Evolutionary conservation across 1,284 basidiomycete species (phyloP).

Genomic region (Puccinia polysora): DNA sequence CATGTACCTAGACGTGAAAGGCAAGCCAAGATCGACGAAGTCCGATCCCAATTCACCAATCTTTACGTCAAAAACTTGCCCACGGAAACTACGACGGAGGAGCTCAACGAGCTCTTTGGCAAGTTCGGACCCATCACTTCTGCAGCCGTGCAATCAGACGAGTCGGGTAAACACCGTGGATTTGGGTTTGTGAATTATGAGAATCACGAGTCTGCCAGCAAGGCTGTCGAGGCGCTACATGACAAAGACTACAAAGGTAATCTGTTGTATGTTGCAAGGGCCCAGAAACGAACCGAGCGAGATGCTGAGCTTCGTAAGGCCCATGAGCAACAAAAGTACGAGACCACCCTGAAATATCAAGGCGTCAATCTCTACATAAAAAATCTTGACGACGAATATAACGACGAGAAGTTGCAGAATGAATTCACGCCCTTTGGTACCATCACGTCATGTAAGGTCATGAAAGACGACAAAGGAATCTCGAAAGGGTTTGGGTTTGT

Average conservation of each 20-base stretch:
- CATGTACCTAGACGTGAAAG: slow-evolving; percentile 87
- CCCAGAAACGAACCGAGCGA: slow-evolving; percentile 97
- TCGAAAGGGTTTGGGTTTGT: slow-evolving; percentile 99
- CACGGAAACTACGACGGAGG: slow-evolving; percentile 73
- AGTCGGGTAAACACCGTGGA: slow-evolving; percentile 82
- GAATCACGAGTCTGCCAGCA: slow-evolving; percentile 82
- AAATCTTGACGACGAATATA: slow-evolving; percentile 82
- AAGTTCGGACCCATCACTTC: slow-evolving; percentile 84
- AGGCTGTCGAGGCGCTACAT: slow-evolving; percentile 84
- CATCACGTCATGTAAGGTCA: slow-evolving; percentile 98
- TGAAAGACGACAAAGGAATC: slow-evolving; percentile 88
- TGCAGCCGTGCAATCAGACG: slow-evolving; percentile 72
- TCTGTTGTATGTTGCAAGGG: slow-evolving; percentile 92
- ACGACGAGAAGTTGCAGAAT: slow-evolving; percentile 86
- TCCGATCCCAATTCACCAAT: slow-evolving; percentile 95
- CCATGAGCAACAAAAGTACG: slow-evolving; percentile 93
- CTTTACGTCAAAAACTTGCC: slow-evolving; percentile 98
- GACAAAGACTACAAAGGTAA: slow-evolving; percentile 80
- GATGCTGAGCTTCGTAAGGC: slow-evolving; percentile 92
- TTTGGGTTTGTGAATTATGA: slow-evolving; percentile 99
- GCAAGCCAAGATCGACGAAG: slow-evolving; percentile 96
- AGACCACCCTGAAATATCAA: slow-evolving; percentile 96
- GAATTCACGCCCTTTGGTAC: slow-evolving; percentile 97
- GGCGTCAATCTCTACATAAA: slow-evolving; percentile 99
- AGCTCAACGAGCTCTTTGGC: slow-evolving; percentile 78